Evolutionary conservation across 441 rosid species (phyloP).

Genomic region (Raphanus hybrid): DNA sequence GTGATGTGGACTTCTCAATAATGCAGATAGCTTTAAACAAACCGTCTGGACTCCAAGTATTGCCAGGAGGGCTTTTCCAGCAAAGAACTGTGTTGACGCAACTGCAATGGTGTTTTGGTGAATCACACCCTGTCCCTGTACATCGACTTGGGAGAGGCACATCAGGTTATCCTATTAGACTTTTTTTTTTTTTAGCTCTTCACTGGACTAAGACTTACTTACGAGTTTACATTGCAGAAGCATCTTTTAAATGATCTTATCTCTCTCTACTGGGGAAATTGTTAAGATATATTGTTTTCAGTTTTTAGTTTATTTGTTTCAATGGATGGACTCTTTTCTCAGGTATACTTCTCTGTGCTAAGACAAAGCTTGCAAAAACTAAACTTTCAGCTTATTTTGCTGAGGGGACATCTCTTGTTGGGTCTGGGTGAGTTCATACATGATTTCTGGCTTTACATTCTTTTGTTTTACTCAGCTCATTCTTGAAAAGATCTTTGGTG

Average conservation of each 20-base stretch:
- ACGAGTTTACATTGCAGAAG: too few relatives aligned
- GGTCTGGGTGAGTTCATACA: conserved; percentile 51
- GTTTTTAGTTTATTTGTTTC: background rate
- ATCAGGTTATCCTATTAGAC: conserved; percentile 53
- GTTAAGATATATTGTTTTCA: background rate
- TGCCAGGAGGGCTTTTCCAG: conserved; percentile 95
- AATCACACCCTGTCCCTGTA: conserved; percentile 77
- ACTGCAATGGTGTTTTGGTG: conserved; percentile 70
- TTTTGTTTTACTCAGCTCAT: background rate
- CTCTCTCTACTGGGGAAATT: too few relatives aligned
- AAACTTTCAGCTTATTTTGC: conserved; percentile 65
- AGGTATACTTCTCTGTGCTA: too few relatives aligned
- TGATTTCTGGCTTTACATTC: conserved; percentile 12
- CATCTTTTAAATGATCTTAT: too few relatives aligned
- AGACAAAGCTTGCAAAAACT: conserved; percentile 48
- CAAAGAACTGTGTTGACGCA: conserved; percentile 84
- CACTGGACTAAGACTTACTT: background rate
- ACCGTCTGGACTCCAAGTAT: conserved; percentile 93
- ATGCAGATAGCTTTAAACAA: conserved; percentile 82
- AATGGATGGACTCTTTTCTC: too few relatives aligned
- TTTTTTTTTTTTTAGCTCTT: background rate
- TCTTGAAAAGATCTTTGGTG: background rate
- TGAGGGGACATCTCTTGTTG: conserved; percentile 64
- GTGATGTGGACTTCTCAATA: conserved; percentile 17
- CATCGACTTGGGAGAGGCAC: conserved; percentile 94